A percentile compares a stretch with the other conserved stretches of the same genome.
These are phyloP conservation scores for Penicillium psychrofluorescens DNA, from an alignment of 495 filamentous ascomycete species.

Conservation along the genomic window DNA sequence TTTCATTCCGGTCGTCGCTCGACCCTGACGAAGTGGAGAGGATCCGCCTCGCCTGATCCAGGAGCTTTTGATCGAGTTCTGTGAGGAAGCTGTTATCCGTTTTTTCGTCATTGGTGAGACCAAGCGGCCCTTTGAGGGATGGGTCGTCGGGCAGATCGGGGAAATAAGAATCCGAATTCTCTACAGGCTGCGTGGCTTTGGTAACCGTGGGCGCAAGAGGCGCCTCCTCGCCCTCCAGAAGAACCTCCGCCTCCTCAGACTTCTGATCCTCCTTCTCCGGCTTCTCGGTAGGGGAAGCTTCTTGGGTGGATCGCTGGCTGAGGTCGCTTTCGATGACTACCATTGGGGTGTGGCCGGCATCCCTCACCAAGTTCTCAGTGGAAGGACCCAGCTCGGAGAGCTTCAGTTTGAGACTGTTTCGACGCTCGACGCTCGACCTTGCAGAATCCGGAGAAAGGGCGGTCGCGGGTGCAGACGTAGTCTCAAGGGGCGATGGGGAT, in stretches of 20 bases:
- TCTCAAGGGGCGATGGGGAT: constrained; percentile 26
- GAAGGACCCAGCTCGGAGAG: constrained; percentile 34
- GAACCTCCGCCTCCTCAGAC: background rate
- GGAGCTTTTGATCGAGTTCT: constrained; percentile 37
- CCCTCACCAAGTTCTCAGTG: constrained; percentile 28
- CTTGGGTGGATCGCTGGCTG: constrained; percentile 23
- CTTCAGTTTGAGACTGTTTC: constrained; percentile 33
- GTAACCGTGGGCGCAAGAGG: constrained; percentile 26
- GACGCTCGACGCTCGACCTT: constrained; percentile 21
- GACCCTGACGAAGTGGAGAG: constrained; percentile 12
- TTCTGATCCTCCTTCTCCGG: background rate
- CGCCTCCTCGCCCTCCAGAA: constrained; percentile 12
- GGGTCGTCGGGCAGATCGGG: constrained; percentile 36
- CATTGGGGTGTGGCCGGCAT: constrained; percentile 45
- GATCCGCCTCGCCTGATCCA: constrained; percentile 29
- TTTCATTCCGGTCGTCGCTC: constrained; percentile 13
- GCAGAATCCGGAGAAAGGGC: constrained; percentile 14
- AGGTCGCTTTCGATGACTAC: constrained; percentile 31
- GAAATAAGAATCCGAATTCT: constrained; percentile 38
- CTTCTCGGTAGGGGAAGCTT: constrained; percentile 16
- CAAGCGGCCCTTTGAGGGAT: constrained; percentile 37
- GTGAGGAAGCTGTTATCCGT: constrained; percentile 34
- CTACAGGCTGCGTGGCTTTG: constrained; percentile 24
- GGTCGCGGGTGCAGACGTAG: constrained; percentile 18
- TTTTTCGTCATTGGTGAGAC: constrained; percentile 35